Evolutionary conservation across 2,329 filamentous ascomycete genomes (phyloP), one percentile per base, ranked within the genome.

Genomic region (Beauveria asiatica): DNA sequence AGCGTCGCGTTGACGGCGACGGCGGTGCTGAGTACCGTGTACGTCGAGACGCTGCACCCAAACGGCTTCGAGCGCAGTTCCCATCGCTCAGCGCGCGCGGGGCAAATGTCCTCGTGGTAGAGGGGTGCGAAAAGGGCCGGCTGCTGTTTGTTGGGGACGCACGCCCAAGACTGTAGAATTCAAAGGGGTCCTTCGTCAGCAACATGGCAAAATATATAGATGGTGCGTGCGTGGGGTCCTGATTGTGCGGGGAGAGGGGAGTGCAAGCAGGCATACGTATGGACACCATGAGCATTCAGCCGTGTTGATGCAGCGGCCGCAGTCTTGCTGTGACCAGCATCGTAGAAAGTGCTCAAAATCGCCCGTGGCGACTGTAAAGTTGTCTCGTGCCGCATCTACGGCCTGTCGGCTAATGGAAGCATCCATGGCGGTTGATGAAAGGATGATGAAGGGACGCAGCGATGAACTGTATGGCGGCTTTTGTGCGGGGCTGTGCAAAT

Each of bases 281-380:
- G 80, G 79, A 68, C 79, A 82, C 80, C 80, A 82, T 62, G 77
- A 78, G 64, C 80, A 82, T 54, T 73, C 69, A 4, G 73, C 63
- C 21, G 73, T 64, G 42, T 64, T 63, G 9, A 84, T 70, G 67
- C 82, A 84, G 10, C 69, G 67, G 11, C 69, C 68, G 65, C 81
- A 83, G 44, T 76, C 74, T 65, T 82, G 77, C 30, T 74, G 75
- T 11, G 69, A 68, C 82, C 81, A 84, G 68, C 81, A 83, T 55
- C 77, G 74, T 23, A 69, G 67, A 27, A 83, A 70, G 62, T 79
- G 76, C 13, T 73, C 72, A 42, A 75, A 69, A 25, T 72, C 64
- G 19, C 59, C 57, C 37, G 70, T 65, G 23, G 62, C 57, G 49
- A 63, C 60, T 4, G 69, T 72, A 48, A 75, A 73, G 57, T 75